Base-by-base conservation (phyloP, 441 rosid species). In the Erodium chrysanthum region DNA sequence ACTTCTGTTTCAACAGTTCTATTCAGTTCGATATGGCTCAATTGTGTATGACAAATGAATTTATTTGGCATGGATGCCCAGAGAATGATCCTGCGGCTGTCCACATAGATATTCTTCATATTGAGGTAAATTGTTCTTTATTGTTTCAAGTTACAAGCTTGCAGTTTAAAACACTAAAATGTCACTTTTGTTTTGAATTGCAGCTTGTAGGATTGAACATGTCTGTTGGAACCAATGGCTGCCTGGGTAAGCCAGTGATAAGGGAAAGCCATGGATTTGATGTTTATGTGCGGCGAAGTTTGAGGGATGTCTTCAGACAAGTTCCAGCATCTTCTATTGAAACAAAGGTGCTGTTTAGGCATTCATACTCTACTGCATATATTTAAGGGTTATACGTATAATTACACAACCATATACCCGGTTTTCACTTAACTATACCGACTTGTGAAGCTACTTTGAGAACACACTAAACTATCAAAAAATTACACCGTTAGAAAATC, bases 161-260 rank as follows among this genome's bases (percentile, higher is more conserved):
- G 42, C 44, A 27, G 59, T 27, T 72, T 64, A 48, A 42, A 54
- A 66, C 29, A 71, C 62, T 66, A 35, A 71, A 68, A 70, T 70
- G 42, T 65, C 12, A 70, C 50, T 70, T 66, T 33, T 7, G 40
- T 33, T 33, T 60, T 33, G 69, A 70, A 71, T 78, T 84, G 71
- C 85, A 95, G 99, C 86, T 95, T 81, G 77, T 83, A 74, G 98
- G 99, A 74, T 79, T 95, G 75, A 95, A 95, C 84, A 95, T 95
- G 99, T 81, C 90, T 65, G 88, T 92, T 27, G 99, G 99, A 75
- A 86, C 92, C 62, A 77, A 86, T 75, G 96, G 96, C 71, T 78
- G 78, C 70, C 67, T 88, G 66, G 98, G 98, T 58, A 92, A 90
- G 78, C 90, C 96, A 70, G 86, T 95, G 93, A 85, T 92, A 75